phyloP scores from a whole-genome alignment of 2,329 filamentous ascomycete species.

The Penicillium concentricum region DNA sequence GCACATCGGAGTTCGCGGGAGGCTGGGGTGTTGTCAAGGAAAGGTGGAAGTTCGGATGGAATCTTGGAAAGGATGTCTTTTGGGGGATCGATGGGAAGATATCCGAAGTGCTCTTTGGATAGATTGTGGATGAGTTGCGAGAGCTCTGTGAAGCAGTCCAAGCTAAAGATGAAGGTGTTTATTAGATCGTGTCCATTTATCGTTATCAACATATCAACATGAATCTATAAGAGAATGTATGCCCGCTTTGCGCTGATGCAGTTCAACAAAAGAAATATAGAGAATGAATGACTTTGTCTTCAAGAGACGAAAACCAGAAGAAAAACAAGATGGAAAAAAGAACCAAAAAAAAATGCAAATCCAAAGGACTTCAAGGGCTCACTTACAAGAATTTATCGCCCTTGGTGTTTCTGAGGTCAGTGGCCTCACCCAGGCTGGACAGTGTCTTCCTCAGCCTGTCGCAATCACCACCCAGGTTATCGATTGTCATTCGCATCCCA shows the following conservation, averaged over 20 bases:
- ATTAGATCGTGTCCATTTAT: constrained; percentile 46
- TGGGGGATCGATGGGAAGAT: constrained; percentile 52
- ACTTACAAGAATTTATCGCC: constrained; percentile 53
- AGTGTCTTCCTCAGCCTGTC: constrained; percentile 52
- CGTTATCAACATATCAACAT: constrained; percentile 36
- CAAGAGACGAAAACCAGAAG: constrained; percentile 15
- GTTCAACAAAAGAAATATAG: constrained; percentile 12
- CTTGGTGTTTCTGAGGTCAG: constrained; percentile 50
- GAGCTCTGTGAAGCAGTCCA: constrained; percentile 54
- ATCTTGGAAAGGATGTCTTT: constrained; percentile 53
- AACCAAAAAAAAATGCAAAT: constrained; percentile 21
- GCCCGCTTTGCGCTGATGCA: constrained; percentile 5
- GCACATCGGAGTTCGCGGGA: constrained; percentile 54
- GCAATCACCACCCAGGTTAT: constrained; percentile 52
- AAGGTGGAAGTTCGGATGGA: constrained; percentile 54
- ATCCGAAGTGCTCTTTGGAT: constrained; percentile 52
- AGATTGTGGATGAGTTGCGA: constrained; percentile 53
- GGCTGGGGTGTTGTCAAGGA: constrained; percentile 53
- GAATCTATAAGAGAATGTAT: constrained; percentile 24
- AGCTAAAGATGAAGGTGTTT: constrained; percentile 42
- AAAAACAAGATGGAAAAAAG: constrained; percentile 14
- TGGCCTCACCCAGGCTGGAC: constrained; percentile 52
- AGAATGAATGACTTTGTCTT: constrained; percentile 21
- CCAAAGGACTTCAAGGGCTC: constrained; percentile 26
- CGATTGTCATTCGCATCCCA: constrained; percentile 49